Evolutionary conservation across 441 rosid species (phyloP), one percentile per base, ranked within the genome.

Genomic region (Eutrema salsugineum): DNA sequence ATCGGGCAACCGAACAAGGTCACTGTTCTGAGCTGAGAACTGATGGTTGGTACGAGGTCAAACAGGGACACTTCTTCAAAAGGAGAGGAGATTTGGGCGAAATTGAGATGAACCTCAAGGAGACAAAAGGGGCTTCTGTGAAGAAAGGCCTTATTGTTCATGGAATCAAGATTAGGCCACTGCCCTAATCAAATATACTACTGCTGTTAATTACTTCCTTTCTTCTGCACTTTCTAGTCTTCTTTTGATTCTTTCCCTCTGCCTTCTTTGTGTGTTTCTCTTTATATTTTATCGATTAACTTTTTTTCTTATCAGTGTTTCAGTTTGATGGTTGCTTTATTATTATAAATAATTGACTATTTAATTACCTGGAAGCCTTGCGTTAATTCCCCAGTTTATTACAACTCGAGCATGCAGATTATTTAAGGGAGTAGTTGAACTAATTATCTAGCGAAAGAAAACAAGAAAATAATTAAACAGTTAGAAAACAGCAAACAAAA

Each of bases 161-260:
- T 50, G 81, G 81, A 6, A 64, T 74, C 3, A 76, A 78, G 68
- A 73, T 78, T 44, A 74, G 78, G 70, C 81, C 81, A 8, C 5
- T 48, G 16, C 43, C 39, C 5, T 68, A 28, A 59, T 54, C 20
- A 51, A n/a, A n/a, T n/a, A n/a, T n/a, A n/a, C n/a, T n/a, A 11
- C 57, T 48, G 36, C 60, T 58, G 5, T 12, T 11, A 15, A 38
- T 22, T 12, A 11, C 50, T 51, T 12, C n/a, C 50, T 51, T 27
- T 32, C 50, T 51, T 27, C 20, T 32, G 39, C 63, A 11, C 11
- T 51, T 50, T 40, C 24, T 32, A 27, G 3, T 58, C 11, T 71
- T 15, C 33, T 68, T 64, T n/a, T 32, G 11, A 9, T 61, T 19
- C 43, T 39, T 20, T 54, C 15, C n/a, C 59, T 5, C 35, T 30